Base-by-base conservation (phyloP, 176 grass and related monocot genomes). In the Tillandsia leiboldiana region DNA sequence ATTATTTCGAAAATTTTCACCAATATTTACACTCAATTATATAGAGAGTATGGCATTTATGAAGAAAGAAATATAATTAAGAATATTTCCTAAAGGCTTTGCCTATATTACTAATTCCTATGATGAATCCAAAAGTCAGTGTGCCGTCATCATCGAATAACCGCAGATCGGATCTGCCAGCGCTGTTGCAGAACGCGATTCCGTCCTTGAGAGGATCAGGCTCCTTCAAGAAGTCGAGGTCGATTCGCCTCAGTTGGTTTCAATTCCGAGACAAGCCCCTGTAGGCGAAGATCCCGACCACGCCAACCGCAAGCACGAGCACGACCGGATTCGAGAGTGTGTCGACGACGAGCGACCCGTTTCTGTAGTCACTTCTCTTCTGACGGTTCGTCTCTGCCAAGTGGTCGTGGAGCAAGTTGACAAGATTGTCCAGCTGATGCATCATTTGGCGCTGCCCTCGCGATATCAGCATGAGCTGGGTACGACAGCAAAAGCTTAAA, bases 371-470 rank as follows among this genome's bases (percentile, higher is more conserved):
- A 28, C 68, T 73, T 80, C 84, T 87, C 59, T 72, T 78, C 77
- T 79, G 75, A 2, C 69, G 75, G 2, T 74, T 76, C 67, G 80
- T 56, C 51, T 49, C 33, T 71, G 72, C 67, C 75, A 93, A 70
- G 62, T 85, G 72, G 18, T 99, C 84, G 70, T 87, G 94, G 76
- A 99, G 73, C 48, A 92, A 67, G 70, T 79, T 90, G 11, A 72
- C 71, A 49, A 99, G 68, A 42, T 91, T 99, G 69, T 99, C 94
- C 1, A 99, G 63, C 79, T 99, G 94, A 66, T 93, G 89, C 77
- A 86, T 88, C 24, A 90, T 78, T 71, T 99, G 94, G 11, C 89
- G 83, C 66, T 99, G 94, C 26, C 94, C 86, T 78, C 84, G 83
- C 54, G 86, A 79, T 71, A 93, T 82, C 66, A 74, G 73, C 72